Base-by-base conservation (phyloP, 805 yeast species). In the Myxozyma geophila region DNA sequence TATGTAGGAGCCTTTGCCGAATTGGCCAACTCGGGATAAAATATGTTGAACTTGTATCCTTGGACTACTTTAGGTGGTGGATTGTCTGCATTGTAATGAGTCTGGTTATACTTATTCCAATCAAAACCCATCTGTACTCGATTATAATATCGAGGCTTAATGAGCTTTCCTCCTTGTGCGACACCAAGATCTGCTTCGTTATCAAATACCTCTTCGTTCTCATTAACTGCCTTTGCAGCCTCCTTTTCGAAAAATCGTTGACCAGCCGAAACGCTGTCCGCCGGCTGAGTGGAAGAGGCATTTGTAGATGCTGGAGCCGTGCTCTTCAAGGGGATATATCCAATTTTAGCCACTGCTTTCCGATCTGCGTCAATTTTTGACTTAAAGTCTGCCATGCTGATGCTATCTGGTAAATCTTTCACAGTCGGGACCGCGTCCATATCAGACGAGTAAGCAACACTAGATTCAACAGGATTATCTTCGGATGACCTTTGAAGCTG, bases 11-110 rank as follows among this genome's bases (percentile, higher is more conserved):
- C 67, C 1, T 54, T 54, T 7, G 65, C 47, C 2, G 74, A 62
- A 7, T 64, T 67, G 10, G 64, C 64, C 21, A 78, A 60, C 23
- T 71, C 72, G 0, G 79, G 79, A 55, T 76, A 77, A 53, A 63
- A 73, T 2, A 77, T 65, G 56, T 76, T 74, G 67, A 77, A 77
- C 50, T 67, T 69, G 64, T 77, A 77, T 3, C 80, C 80, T 60
- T 73, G 76, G 15, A 75, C 77, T 7, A 68, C 60, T 58, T 74
- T 78, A 0, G 79, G 79, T 3, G 79, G 79, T 19, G 77, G 77
- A 46, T 75, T 71, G n/a, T 76, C 73, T 19, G 65, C 56, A 47
- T 58, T 66, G 63, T 73, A 76, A 59, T 77, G 79, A 5, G 74
- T 66, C 59, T 73, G 73, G 54, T 77, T 76, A 64, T 77, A 76